phyloP scores from a whole-genome alignment of 2,329 filamentous ascomycete genomes.

The Nothopassalora personata region DNA sequence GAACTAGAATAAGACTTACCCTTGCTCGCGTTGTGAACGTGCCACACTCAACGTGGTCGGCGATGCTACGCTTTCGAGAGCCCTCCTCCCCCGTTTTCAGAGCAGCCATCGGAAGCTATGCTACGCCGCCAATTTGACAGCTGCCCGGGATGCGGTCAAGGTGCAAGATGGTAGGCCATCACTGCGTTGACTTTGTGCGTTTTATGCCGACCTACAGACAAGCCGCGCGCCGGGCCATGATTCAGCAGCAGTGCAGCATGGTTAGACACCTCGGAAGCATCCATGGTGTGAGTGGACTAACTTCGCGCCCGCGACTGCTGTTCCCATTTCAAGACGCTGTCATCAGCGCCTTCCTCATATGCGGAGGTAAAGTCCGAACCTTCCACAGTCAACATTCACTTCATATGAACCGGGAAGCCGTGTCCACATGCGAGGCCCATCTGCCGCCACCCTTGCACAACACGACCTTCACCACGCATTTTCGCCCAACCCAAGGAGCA shows the following conservation, averaged over 20 bases:
- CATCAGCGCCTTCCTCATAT: too few species aligned
- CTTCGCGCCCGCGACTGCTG: too few species aligned
- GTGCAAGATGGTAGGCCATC: background rate
- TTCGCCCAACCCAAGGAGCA: background rate
- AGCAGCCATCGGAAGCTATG: background rate
- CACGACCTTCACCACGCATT: background rate
- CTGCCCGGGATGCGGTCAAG: background rate
- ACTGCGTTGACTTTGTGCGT: slow-evolving; percentile 8
- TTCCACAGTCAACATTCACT: background rate
- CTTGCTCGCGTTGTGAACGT: background rate
- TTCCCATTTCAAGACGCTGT: too few species aligned
- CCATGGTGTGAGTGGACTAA: too few species aligned
- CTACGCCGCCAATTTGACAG: background rate
- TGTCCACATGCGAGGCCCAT: background rate
- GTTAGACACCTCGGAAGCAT: background rate
- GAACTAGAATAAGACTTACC: too few species aligned
- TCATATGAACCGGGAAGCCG: background rate
- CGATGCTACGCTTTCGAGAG: background rate
- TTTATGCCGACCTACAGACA: background rate
- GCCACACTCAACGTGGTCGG: slow-evolving; percentile 1
- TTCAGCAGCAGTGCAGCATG: background rate
- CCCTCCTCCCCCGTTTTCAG: too few species aligned
- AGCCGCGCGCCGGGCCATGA: background rate
- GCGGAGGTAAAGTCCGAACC: too few species aligned
- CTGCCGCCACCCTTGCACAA: background rate